Evolutionary conservation across 345 rosid genomes (phyloP).

Genomic region (Eucalyptus dawsonii): DNA sequence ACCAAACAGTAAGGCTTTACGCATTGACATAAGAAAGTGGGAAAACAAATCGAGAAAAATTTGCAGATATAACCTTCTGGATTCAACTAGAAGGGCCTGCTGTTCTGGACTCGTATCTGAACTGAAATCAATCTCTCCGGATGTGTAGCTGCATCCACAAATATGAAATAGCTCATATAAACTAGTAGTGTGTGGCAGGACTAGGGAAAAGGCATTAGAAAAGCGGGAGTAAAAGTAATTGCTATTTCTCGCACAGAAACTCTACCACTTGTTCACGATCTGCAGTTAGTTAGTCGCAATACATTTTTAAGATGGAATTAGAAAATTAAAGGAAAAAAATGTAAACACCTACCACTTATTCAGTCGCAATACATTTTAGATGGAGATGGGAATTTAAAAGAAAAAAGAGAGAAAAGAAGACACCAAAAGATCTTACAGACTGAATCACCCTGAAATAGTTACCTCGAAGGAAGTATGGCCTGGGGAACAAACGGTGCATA

Average conservation of each 20-base stretch:
- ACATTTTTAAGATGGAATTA: background rate
- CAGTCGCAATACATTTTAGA: background rate
- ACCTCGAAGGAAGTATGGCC: constrained; percentile 60
- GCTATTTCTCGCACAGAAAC: background rate
- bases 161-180: background rate
- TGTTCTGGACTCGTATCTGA: constrained; percentile 47
- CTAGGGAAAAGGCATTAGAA: background rate
- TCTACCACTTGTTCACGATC: background rate
- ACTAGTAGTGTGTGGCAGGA: background rate
- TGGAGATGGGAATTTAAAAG: background rate
- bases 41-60: background rate
- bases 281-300: background rate
- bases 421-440: background rate
- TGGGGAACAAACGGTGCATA: constrained; percentile 74
- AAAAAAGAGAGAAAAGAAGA: background rate
- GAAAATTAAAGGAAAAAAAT: background rate
- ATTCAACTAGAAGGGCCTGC: constrained; percentile 70
- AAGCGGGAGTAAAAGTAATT: background rate
- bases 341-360: background rate
- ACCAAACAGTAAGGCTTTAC: background rate
- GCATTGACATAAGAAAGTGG: background rate
- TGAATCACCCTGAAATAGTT: background rate
- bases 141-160: constrained; percentile 11
- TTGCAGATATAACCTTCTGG: constrained; percentile 45
- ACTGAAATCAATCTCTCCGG: constrained; percentile 34